phyloP scores from a whole-genome alignment of 805 yeast species.

The Lachancea nothofagi region DNA sequence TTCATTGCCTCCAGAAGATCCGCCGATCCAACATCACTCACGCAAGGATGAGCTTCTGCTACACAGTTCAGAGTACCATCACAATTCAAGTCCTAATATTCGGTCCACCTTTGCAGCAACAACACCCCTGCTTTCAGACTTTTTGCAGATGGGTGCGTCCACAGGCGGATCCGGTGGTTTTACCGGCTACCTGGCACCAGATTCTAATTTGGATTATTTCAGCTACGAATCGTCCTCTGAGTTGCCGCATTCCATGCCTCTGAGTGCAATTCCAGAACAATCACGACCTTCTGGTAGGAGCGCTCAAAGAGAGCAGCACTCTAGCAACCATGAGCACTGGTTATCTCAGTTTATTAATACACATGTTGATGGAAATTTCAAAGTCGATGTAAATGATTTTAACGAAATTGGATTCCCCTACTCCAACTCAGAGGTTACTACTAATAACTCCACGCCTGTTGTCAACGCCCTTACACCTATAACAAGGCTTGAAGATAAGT shows the following conservation, averaged over 20 bases:
- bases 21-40: neutral
- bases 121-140: slow-evolving; percentile 36
- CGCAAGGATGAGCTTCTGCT: neutral
- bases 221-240: slow-evolving; percentile 20
- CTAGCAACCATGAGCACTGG: slow-evolving; percentile 40
- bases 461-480: slow-evolving; percentile 3
- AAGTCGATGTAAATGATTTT: slow-evolving; percentile 41
- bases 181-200: slow-evolving; percentile 17
- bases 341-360: slow-evolving; percentile 62
- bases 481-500: neutral
- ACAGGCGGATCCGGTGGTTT: slow-evolving; percentile 40
- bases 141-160: slow-evolving; percentile 36
- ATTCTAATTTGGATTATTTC: slow-evolving; percentile 32
- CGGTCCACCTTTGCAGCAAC: slow-evolving; percentile 25
- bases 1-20: slow-evolving; percentile 1
- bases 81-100: neutral
- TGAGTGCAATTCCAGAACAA: neutral
- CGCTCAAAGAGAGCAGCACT: neutral
- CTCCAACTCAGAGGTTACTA: slow-evolving; percentile 6
- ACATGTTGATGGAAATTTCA: slow-evolving; percentile 55
- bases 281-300: neutral
- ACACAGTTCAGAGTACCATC: neutral
- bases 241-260: slow-evolving; percentile 1
- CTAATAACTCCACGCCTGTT: slow-evolving; percentile 7
- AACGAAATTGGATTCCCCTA: slow-evolving; percentile 53